Percentiles rank a stretch among this genome's conserved stretches.
Conservation (phyloP, 148 eudicot genomes). For the Nepenthes gracilis region DNA sequence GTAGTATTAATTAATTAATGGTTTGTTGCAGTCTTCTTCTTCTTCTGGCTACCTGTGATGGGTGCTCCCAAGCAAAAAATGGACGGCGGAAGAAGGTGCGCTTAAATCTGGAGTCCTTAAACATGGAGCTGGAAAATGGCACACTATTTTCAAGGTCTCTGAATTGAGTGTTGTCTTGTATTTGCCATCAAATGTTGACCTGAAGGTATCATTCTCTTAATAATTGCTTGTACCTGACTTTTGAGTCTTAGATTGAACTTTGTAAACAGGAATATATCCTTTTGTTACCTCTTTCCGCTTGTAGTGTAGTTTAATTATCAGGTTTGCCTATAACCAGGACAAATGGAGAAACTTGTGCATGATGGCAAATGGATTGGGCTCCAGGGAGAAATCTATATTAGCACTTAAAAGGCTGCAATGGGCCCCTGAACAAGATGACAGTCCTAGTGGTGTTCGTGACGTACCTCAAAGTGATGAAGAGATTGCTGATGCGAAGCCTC, state of each 20-base stretch:
- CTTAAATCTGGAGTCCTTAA: constrained; percentile 78
- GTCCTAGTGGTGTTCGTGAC: constrained; percentile 29
- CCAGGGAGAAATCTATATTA: constrained; percentile 72
- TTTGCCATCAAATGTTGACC: constrained; percentile 78
- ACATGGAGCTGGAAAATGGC: constrained; percentile 95
- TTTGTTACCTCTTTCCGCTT: not conserved
- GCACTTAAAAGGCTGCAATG: constrained; percentile 59
- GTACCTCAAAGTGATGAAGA: constrained; percentile 68
- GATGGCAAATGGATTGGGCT: constrained; percentile 71
- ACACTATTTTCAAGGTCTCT: constrained; percentile 86
- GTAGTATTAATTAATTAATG: too few relatives aligned
- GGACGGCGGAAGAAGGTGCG: constrained; percentile 90
- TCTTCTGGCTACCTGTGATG: constrained; percentile 40
- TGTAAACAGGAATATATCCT: not conserved
- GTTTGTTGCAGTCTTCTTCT: not conserved
- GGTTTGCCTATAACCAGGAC: constrained; percentile 38
- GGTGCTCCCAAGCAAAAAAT: constrained; percentile 96
- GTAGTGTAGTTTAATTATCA: constrained; percentile 3
- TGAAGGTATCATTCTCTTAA: constrained; percentile 40
- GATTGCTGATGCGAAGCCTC: constrained; percentile 34
- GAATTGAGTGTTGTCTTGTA: constrained; percentile 63
- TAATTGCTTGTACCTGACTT: too few relatives aligned
- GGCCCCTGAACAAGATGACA: constrained; percentile 48
- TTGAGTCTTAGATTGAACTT: not conserved
- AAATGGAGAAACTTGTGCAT: constrained; percentile 99